Conservation (phyloP, 805 yeast genomes). For the Myxozyma mucilagina region DNA sequence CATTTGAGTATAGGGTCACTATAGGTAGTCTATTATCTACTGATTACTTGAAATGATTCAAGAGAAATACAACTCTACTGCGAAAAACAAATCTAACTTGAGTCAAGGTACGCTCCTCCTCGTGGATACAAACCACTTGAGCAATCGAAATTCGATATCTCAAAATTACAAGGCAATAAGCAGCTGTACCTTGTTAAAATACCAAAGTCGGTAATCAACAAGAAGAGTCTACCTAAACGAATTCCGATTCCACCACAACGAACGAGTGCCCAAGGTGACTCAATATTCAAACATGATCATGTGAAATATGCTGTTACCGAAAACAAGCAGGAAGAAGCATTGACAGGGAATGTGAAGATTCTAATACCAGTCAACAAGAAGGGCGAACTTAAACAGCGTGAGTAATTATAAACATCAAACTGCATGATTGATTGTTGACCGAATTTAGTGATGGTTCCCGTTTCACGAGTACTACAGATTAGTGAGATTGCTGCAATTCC, state of each 20-base stretch:
- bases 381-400: slow-evolving; percentile 7
- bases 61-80: neutral
- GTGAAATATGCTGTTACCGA: slow-evolving; percentile 12
- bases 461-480: slow-evolving; percentile 18
- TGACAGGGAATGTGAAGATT: slow-evolving; percentile 12
- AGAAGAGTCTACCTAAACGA: neutral
- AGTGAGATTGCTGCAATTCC: slow-evolving; percentile 30
- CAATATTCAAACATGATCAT: slow-evolving; percentile 7
- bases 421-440: too few relatives aligned
- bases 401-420: neutral
- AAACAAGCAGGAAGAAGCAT: slow-evolving; percentile 14
- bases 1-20: too few relatives aligned
- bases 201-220: slow-evolving; percentile 7
- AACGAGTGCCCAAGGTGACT: neutral
- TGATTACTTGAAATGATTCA: too few relatives aligned
- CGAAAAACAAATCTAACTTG: neutral
- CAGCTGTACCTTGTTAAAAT: slow-evolving; percentile 24
- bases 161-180: slow-evolving; percentile 5
- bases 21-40: too few relatives aligned
- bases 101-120: slow-evolving; percentile 15
- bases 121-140: slow-evolving; percentile 11
- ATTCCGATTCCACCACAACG: slow-evolving; percentile 12
- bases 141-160: slow-evolving; percentile 8
- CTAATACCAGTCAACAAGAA: slow-evolving; percentile 8
- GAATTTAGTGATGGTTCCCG: slow-evolving; percentile 6